Conservation (phyloP, 129 eudicot species). For the Lactuca saligna region DNA sequence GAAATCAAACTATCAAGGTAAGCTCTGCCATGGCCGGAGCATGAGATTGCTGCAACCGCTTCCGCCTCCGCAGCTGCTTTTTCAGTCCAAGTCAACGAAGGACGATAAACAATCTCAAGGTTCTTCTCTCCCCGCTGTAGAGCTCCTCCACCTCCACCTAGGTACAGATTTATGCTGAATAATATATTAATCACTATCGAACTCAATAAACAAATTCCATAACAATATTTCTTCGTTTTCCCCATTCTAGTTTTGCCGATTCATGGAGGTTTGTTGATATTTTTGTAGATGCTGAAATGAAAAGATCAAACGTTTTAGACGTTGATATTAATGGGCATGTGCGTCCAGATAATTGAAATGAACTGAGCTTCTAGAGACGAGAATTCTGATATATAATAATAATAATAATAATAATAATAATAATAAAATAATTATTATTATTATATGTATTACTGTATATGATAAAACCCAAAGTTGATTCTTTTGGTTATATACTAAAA, state of each 20-base stretch:
- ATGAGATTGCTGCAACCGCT: constrained; percentile 49
- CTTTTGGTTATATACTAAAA: no score
- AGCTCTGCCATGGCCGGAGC: constrained; percentile 76
- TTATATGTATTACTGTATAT: no score
- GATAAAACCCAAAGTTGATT: no score
- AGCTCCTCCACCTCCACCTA: background rate
- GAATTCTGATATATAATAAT: no score
- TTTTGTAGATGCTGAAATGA: background rate
- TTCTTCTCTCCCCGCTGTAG: background rate
- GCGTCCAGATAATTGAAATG: background rate
- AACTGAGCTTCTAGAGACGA: no score
- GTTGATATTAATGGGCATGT: background rate
- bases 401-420: no score
- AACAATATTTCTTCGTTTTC: constrained; percentile 12
- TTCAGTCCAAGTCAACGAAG: constrained; percentile 52
- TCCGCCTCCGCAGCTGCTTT: constrained; percentile 70
- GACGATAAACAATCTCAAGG: background rate
- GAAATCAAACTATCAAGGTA: constrained; percentile 46
- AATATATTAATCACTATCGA: constrained; percentile 24
- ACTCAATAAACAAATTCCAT: constrained; percentile 15
- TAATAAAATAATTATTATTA: no score
- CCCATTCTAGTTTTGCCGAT: background rate
- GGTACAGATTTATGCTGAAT: constrained; percentile 19
- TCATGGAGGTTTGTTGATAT: background rate
- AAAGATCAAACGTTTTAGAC: background rate